A percentile compares a stretch with the other conserved stretches of the same genome.
phyloP scores from a whole-genome alignment of 441 rosid genomes.

The Brassica hybrid region DNA sequence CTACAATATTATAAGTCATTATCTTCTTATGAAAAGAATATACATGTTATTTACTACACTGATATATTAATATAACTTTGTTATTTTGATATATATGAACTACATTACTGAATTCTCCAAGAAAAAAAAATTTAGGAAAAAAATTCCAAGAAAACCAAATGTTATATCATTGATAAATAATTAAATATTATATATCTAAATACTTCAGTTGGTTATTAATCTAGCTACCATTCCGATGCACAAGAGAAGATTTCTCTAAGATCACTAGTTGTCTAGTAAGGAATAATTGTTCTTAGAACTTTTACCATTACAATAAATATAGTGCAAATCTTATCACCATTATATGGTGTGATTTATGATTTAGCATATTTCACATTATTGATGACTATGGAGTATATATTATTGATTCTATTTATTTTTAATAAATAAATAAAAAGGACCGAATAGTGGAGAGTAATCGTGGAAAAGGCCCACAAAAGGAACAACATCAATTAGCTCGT shows the following conservation, averaged over 20 bases:
- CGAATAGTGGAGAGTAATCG: constrained; percentile 25
- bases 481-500: constrained; percentile 56
- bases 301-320: constrained; percentile 7
- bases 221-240: constrained; percentile 4
- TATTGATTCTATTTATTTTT: constrained; percentile 8
- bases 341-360: constrained; percentile 18
- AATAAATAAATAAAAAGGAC: constrained; percentile 1
- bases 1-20: neutral
- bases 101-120: no score
- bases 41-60: neutral
- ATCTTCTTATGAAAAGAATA: neutral
- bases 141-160: neutral
- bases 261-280: constrained; percentile 10
- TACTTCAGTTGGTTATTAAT: constrained; percentile 1
- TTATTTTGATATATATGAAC: neutral
- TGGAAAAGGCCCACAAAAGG: constrained; percentile 58
- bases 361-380: constrained; percentile 19
- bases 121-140: neutral
- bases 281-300: neutral
- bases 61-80: neutral
- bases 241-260: neutral
- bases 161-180: neutral
- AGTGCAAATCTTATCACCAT: constrained; percentile 27
- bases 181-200: neutral
- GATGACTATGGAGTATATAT: constrained; percentile 14